Evolutionary conservation across 2,329 filamentous ascomycete genomes (phyloP), one percentile per base, ranked within the genome.

Genomic region (Harringtonia lauricola): DNA sequence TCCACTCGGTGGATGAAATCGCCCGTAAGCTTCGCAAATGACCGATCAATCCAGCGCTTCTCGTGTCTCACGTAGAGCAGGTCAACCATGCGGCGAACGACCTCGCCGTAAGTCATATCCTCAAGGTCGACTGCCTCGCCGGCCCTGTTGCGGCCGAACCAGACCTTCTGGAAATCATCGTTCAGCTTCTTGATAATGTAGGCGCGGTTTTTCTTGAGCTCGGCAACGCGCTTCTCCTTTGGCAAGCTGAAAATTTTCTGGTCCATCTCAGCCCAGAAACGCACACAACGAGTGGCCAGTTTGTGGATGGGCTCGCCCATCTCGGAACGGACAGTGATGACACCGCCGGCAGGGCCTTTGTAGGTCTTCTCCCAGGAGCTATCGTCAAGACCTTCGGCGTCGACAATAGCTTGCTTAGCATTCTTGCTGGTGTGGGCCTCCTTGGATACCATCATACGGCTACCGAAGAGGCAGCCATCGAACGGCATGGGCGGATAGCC

Each of bases 291-390:
- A 39, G 92, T 98, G 15, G 92, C 94, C 47, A 98, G 78, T 71
- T 98, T 98, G 72, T 98, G 92, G 49, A 98, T 98, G 7, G 92
- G 94, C 71, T 98, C 92, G 37, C 92, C 94, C 94, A 98, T 98
- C 67, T 98, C 92, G 1, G 92, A 98, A 51, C 88, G 80, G 39
- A 98, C 92, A 24, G 92, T 98, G 56, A 98, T 90, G 50, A 98
- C 80, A 60, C 92, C 92, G 56, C 92, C 92, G 45, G 89, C 84
- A 22, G 88, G 74, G 17, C 86, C 86, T 68, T 90, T 87, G 71
- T 95, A 95, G 6, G 87, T 94, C 66, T 89, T 81, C 65, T 95
- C 88, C 89, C 89, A 95, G 52, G 90, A 74, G 49, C 62, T 64
- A 57, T 95, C 88, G 41, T 84, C 83, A 30, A 95, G 71, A 60